phyloP scores from a whole-genome alignment of 2,329 filamentous ascomycete species.

The Arthrinium phaeospermum region DNA sequence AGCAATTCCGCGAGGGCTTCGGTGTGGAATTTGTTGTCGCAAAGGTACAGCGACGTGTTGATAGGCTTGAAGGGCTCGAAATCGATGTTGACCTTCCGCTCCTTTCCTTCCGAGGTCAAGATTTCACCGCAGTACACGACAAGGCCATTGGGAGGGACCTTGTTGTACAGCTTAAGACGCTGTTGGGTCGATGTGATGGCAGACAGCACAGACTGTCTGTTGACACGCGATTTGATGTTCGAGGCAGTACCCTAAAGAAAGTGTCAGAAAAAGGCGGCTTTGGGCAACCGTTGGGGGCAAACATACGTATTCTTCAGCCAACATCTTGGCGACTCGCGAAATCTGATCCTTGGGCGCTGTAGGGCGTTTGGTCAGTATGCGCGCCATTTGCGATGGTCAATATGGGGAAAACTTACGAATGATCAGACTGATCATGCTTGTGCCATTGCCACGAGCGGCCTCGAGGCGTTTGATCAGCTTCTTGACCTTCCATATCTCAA shows the following conservation, averaged over 20 bases:
- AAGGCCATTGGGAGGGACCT: constrained; percentile 95
- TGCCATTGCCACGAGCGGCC: constrained; percentile 96
- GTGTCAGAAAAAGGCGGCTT: constrained; percentile 18
- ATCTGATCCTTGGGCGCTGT: constrained; percentile 97
- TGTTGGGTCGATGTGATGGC: constrained; percentile 99
- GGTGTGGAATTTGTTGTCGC: constrained; percentile 99
- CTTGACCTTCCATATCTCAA: constrained; percentile 96
- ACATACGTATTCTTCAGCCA: constrained; percentile 99
- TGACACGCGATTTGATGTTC: constrained; percentile 99
- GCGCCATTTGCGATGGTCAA: background rate
- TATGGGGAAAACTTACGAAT: constrained; percentile 71
- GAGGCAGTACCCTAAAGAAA: constrained; percentile 83
- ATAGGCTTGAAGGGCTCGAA: constrained; percentile 99
- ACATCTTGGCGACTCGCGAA: constrained; percentile 96
- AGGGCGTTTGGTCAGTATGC: constrained; percentile 23
- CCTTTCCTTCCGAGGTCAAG: constrained; percentile 96
- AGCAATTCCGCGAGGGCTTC: constrained; percentile 96
- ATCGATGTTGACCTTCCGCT: constrained; percentile 99
- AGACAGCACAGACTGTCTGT: constrained; percentile 95
- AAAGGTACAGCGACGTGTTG: constrained; percentile 98
- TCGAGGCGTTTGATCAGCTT: constrained; percentile 99
- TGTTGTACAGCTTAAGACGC: constrained; percentile 98
- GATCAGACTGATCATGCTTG: constrained; percentile 99
- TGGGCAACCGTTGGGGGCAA: constrained; percentile 4
- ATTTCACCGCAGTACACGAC: constrained; percentile 99